A percentile compares a stretch with the other conserved stretches of the same genome.
Conservation (phyloP, 2,329 filamentous ascomycete species). For the Pseudogymnoascus sp. region DNA sequence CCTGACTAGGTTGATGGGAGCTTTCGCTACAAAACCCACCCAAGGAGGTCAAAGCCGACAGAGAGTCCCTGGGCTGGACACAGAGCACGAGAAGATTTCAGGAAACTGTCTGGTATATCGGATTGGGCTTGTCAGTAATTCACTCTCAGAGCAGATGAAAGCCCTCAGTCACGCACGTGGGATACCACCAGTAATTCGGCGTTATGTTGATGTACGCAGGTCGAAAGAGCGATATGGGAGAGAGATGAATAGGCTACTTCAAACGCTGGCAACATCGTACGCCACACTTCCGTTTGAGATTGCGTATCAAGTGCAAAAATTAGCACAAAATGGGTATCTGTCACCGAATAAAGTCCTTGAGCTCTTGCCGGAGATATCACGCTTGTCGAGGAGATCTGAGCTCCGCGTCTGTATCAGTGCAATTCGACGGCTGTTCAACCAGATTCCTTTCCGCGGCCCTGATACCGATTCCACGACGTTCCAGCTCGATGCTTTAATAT, state of each 20-base stretch:
- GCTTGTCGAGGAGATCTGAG: slow-evolving; percentile 21
- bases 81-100: slow-evolving; percentile 31
- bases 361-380: slow-evolving; percentile 37
- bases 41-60: slow-evolving; percentile 11
- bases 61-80: slow-evolving; percentile 32
- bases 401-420: slow-evolving; percentile 44
- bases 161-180: slow-evolving; percentile 24
- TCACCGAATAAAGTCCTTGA: slow-evolving; percentile 43
- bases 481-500: slow-evolving; percentile 35
- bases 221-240: slow-evolving; percentile 14
- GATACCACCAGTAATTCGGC: slow-evolving; percentile 27
- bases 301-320: slow-evolving; percentile 54
- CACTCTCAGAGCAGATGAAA: slow-evolving; percentile 24
- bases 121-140: slow-evolving; percentile 26
- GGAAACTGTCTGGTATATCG: slow-evolving; percentile 46
- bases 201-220: slow-evolving; percentile 12
- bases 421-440: slow-evolving; percentile 43
- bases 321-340: slow-evolving; percentile 57
- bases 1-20: background rate
- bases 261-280: slow-evolving; percentile 22
- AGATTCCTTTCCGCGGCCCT: slow-evolving; percentile 49
- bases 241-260: slow-evolving; percentile 18
- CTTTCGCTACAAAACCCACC: background rate
- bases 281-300: slow-evolving; percentile 42
- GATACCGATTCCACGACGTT: slow-evolving; percentile 39